These are phyloP conservation scores for Hypholoma fasciculare DNA, from an alignment of 768 basidiomycete species.

Conservation along the genomic window DNA sequence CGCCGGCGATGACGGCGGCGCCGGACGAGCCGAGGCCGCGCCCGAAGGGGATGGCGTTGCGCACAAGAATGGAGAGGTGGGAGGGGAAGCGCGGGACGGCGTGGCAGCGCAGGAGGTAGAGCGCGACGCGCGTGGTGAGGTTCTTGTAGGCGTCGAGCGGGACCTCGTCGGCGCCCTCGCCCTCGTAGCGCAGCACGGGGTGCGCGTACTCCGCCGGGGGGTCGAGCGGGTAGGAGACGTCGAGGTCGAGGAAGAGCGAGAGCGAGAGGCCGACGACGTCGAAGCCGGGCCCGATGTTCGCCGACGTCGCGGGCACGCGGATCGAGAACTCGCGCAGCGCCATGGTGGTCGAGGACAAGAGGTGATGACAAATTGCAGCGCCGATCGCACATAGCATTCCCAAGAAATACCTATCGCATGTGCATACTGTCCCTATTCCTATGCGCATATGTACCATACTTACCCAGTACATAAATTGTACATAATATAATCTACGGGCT, in stretches of 20 bases:
- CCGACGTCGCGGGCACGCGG: constrained; percentile 93
- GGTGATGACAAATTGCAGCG: neutral
- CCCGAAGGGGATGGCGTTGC: constrained; percentile 97
- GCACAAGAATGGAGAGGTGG: constrained; percentile 68
- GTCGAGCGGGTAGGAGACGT: constrained; percentile 43
- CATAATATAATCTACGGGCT: constrained; percentile 9
- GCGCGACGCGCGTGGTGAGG: constrained; percentile 93
- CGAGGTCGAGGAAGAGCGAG: constrained; percentile 79
- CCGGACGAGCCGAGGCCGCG: constrained; percentile 97
- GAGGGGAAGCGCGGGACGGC: constrained; percentile 73
- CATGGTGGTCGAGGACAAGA: constrained; percentile 11
- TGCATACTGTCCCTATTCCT: neutral
- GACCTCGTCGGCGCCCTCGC: constrained; percentile 89
- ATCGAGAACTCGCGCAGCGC: constrained; percentile 55
- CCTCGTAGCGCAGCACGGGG: constrained; percentile 75
- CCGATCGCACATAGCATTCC: no score
- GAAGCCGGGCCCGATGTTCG: constrained; percentile 98
- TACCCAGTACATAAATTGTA: neutral
- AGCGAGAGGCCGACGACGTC: constrained; percentile 99
- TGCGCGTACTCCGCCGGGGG: constrained; percentile 36
- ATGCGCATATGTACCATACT: neutral
- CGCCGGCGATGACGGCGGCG: constrained; percentile 98
- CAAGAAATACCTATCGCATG: no score
- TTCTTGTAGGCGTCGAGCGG: constrained; percentile 96
- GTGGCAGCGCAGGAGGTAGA: constrained; percentile 96